These are phyloP conservation scores for Monocercomonoides exilis DNA, from an alignment of 78 protist genomes.

Conservation along the genomic window DNA sequence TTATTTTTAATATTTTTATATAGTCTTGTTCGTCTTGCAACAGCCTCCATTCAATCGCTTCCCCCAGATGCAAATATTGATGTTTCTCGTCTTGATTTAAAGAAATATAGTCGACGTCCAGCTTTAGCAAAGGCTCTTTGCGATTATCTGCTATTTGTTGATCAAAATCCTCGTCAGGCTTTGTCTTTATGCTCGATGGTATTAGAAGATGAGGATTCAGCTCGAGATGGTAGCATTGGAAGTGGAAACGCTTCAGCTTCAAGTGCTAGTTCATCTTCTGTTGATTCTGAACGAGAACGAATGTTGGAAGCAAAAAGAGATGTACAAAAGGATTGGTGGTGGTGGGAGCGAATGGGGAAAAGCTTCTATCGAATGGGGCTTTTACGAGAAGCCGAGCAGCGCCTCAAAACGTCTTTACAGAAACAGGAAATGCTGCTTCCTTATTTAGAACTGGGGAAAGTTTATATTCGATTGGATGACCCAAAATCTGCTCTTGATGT, in stretches of 20 bases:
- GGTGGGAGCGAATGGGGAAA: conserved; percentile 63
- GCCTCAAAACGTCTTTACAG: not conserved
- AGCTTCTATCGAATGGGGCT: conserved; percentile 50
- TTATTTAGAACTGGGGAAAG: conserved; percentile 48
- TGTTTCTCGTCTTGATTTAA: conserved; percentile 38
- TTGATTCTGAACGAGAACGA: not conserved
- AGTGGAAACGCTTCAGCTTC: not conserved
- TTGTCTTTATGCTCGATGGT: conserved; percentile 50
- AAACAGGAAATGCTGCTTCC: conserved; percentile 32
- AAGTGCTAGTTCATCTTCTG: not conserved
- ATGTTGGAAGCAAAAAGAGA: not conserved
- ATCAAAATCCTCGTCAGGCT: conserved; percentile 53
- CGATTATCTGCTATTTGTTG: conserved; percentile 48
- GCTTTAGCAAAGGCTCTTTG: conserved; percentile 45
- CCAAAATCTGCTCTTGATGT: conserved; percentile 56
- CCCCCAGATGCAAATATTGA: conserved; percentile 50
- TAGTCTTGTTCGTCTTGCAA: conserved; percentile 63
- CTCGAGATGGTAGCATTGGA: no score
- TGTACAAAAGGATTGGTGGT: conserved; percentile 64
- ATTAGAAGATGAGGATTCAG: not conserved
- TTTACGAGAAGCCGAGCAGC: not conserved
- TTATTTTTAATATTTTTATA: not conserved
- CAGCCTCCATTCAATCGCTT: conserved; percentile 49
- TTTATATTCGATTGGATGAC: conserved; percentile 47
- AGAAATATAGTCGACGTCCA: conserved; percentile 57